These are phyloP conservation scores for Myxozyma nipponensis DNA, from an alignment of 805 yeast genomes.

Conservation along the genomic window DNA sequence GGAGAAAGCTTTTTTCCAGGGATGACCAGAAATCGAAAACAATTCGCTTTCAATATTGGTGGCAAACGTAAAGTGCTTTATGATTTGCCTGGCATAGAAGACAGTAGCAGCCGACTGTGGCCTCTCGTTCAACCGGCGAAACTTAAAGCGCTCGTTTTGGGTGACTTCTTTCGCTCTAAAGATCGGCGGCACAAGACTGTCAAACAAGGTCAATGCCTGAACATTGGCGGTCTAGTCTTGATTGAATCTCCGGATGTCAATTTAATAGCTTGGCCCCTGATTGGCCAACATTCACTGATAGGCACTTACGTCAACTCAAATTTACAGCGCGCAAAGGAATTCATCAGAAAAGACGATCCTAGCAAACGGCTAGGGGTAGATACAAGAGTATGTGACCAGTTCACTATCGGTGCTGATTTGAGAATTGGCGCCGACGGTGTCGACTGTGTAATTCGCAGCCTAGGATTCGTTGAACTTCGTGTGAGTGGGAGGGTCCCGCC, in stretches of 20 bases:
- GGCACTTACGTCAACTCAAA: slow-evolving; percentile 27
- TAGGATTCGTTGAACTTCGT: slow-evolving; percentile 36
- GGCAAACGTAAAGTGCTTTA: slow-evolving; percentile 27
- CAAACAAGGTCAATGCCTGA: slow-evolving; percentile 29
- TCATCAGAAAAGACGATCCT: slow-evolving; percentile 20
- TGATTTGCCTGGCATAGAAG: slow-evolving; percentile 36
- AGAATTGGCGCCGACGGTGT: slow-evolving; percentile 27
- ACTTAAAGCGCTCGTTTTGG: slow-evolving; percentile 15
- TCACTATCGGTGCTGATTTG: slow-evolving; percentile 5
- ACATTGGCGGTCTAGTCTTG: slow-evolving; percentile 36
- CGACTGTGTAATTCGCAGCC: slow-evolving; percentile 33
- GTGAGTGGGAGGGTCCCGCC: slow-evolving; percentile 34
- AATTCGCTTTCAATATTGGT: slow-evolving; percentile 39
- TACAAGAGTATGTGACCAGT: slow-evolving; percentile 8
- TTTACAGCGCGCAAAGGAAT: slow-evolving; percentile 28
- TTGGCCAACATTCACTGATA: slow-evolving; percentile 29
- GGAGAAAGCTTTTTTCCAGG: slow-evolving; percentile 54
- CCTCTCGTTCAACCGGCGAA: slow-evolving; percentile 29
- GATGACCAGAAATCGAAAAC: slow-evolving; percentile 56
- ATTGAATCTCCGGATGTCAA: slow-evolving; percentile 31
- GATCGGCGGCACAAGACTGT: slow-evolving; percentile 28
- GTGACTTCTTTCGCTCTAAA: slow-evolving; percentile 19
- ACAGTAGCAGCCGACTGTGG: slow-evolving; percentile 27
- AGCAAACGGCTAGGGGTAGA: slow-evolving; percentile 30
- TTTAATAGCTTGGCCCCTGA: slow-evolving; percentile 34